Percentiles rank a stretch among this genome's conserved stretches.
These are phyloP conservation scores for Colletotrichum endophyticum DNA, from an alignment of 2,329 filamentous ascomycete species.

Conservation along the genomic window DNA sequence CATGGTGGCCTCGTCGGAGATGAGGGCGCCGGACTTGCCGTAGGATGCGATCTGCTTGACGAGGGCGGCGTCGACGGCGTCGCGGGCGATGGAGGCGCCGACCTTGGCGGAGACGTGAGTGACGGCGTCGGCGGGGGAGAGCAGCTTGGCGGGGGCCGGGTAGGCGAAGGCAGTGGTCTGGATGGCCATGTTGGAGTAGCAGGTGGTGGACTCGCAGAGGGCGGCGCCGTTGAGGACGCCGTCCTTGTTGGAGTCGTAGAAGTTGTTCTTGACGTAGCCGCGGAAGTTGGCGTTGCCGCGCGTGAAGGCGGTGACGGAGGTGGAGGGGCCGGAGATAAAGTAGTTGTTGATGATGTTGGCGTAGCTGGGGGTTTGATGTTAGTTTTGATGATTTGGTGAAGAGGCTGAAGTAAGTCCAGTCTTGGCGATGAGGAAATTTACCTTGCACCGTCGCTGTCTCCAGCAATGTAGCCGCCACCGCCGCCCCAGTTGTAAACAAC, in stretches of 20 bases:
- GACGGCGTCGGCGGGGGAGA: conserved; percentile 44
- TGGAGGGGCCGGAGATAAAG: conserved; percentile 59
- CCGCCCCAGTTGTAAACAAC: conserved; percentile 62
- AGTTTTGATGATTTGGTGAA: not conserved
- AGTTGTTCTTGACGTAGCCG: conserved; percentile 57
- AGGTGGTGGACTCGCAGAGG: conserved; percentile 43
- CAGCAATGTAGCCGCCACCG: conserved; percentile 59
- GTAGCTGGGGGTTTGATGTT: conserved; percentile 28
- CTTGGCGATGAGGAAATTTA: not conserved
- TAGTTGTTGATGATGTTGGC: conserved; percentile 62
- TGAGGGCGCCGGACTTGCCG: conserved; percentile 47
- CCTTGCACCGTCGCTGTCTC: conserved; percentile 48
- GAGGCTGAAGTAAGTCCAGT: not conserved
- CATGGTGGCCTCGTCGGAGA: conserved; percentile 50
- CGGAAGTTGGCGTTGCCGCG: conserved; percentile 60
- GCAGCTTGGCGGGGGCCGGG: conserved; percentile 42
- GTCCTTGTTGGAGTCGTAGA: conserved; percentile 54
- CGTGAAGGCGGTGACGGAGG: conserved; percentile 54
- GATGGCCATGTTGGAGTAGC: conserved; percentile 53
- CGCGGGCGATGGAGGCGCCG: conserved; percentile 48
- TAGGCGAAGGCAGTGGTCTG: conserved; percentile 43
- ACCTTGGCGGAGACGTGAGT: conserved; percentile 41
- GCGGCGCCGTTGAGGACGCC: conserved; percentile 52
- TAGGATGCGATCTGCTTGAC: conserved; percentile 48
- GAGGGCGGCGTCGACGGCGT: conserved; percentile 46